Evolutionary conservation across 2,329 filamentous ascomycete genomes (phyloP), one percentile per base, ranked within the genome.

Genomic region (Lachnellula arida): DNA sequence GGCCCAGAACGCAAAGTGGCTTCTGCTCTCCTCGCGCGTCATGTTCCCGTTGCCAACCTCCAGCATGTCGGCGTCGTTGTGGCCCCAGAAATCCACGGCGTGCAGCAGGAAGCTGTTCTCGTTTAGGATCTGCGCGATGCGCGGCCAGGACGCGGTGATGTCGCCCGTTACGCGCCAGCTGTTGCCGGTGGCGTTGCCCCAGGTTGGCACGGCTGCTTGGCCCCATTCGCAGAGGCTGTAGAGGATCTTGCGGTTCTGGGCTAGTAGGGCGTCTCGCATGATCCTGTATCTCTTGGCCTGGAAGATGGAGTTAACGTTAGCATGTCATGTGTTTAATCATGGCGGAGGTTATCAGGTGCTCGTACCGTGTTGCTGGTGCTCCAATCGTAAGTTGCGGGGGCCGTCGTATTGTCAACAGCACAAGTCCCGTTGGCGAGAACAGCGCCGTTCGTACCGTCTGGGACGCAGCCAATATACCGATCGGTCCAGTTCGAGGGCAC

Each of bases 211-310:
- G 15, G 76, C 70, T 0, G 75, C 78, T 15, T 73, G 65, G 4
- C 81, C 81, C 79, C 80, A 82, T 32, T 77, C 73, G 63, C 79
- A 83, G 14, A 83, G 68, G 11, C 72, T 77, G 66, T 77, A 82
- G 4, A 78, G 65, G 12, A 82, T 81, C 0, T 74, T 71, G 14
- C 74, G 70, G 48, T 75, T 69, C 51, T 76, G 73, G 4, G 55
- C 71, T 1, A 73, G 63, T 3, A 83, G 69, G 0, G 78, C 78
- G 63, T 81, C 74, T n/a, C 76, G 72, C 81, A 84, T 84, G 19
- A 63, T 58, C 4, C 62, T 63, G 66, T 76, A 84, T 8, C 81
- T 74, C 15, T 60, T 19, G 5, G 56, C 19, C 42, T 44, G 2
- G 42, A 44, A 19, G 5, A 5, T 28, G 11, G n/a, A n/a, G n/a